These are phyloP conservation scores for Sclerotinia minor DNA, from an alignment of 2,329 filamentous ascomycete genomes.

Conservation along the genomic window DNA sequence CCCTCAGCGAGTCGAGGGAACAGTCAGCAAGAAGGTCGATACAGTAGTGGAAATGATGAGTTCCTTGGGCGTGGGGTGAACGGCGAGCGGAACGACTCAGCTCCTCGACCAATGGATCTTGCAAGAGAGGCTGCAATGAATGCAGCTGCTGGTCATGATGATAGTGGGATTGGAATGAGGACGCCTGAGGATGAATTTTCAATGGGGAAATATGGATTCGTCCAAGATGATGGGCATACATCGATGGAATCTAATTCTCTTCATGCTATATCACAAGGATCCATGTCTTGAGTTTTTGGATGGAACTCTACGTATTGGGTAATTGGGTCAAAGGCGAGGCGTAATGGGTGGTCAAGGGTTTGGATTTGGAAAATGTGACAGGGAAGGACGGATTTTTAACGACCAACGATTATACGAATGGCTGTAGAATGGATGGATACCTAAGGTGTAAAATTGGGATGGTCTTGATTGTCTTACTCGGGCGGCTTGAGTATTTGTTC, in stretches of 20 bases:
- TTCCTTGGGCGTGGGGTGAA: constrained; percentile 35
- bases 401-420: constrained; percentile 26
- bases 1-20: constrained; percentile 30
- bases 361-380: constrained; percentile 22
- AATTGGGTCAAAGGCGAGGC: constrained; percentile 11
- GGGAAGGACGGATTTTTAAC: constrained; percentile 25
- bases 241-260: constrained; percentile 31
- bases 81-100: constrained; percentile 31
- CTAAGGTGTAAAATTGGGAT: constrained; percentile 25
- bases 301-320: not conserved
- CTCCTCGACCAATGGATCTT: constrained; percentile 40
- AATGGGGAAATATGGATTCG: constrained; percentile 58
- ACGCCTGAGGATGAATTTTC: constrained; percentile 66
- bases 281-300: constrained; percentile 18
- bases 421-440: constrained; percentile 26
- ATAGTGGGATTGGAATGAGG: constrained; percentile 73
- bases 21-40: constrained; percentile 37
- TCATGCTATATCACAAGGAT: constrained; percentile 24
- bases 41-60: constrained; percentile 41
- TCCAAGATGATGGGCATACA: constrained; percentile 32
- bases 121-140: constrained; percentile 50
- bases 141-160: constrained; percentile 58
- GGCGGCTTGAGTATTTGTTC: constrained; percentile 15
- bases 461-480: constrained; percentile 24
- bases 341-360: constrained; percentile 21